Evolutionary conservation across 2,329 filamentous ascomycete species (phyloP).

Genomic region (Monosporascus sp.): DNA sequence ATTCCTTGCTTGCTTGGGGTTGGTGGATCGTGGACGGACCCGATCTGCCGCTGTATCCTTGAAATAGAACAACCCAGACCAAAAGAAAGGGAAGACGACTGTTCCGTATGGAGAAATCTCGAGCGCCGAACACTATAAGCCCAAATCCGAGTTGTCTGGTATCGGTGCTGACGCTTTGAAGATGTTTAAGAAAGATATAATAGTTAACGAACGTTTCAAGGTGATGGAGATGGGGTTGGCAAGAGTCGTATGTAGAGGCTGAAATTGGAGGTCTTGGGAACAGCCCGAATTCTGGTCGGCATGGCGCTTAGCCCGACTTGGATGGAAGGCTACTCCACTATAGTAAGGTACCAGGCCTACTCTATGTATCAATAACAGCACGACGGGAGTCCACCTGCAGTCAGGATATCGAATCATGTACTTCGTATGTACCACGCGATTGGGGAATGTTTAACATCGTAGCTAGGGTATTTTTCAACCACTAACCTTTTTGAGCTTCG

Average conservation of each 20-base stretch:
- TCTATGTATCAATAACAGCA: no score
- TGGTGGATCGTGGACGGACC: not conserved
- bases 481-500: no score
- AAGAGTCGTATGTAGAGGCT: slow-evolving; percentile 9
- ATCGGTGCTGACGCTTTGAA: not conserved
- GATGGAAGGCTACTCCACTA: not conserved
- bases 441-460: no score
- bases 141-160: not conserved
- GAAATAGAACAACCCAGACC: not conserved
- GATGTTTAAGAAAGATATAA: not conserved
- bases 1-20: not conserved
- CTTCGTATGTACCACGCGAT: no score
- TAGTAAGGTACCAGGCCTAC: no score
- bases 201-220: not conserved
- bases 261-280: slow-evolving; percentile 15
- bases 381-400: no score
- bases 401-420: no score
- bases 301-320: not conserved
- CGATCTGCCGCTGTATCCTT: no score
- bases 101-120: not conserved
- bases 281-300: not conserved
- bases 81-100: not conserved
- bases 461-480: no score
- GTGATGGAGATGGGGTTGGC: not conserved
- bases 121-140: no score